A percentile compares a stretch with the other conserved stretches of the same genome.
Conservation (phyloP, 371 early-diverging fungal genomes). For the Syncephalastrum monosporum region DNA sequence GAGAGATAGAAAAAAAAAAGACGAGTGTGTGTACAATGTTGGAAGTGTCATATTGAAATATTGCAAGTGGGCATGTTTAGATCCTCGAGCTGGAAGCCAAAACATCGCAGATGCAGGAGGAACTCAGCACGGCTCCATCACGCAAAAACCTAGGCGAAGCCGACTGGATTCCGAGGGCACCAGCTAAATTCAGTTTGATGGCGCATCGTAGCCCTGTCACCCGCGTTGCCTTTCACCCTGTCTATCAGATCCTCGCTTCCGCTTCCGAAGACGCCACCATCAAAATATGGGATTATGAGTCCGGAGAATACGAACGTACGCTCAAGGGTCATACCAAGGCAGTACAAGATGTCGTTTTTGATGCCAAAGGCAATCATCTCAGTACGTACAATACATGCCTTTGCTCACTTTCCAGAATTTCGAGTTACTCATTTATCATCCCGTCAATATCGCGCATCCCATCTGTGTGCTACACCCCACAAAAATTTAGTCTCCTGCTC, state of each 20-base stretch:
- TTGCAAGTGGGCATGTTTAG: slow-evolving; percentile 30
- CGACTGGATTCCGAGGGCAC: slow-evolving; percentile 81
- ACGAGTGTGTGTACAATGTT: not conserved
- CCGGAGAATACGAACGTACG: slow-evolving; percentile 85
- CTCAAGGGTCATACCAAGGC: slow-evolving; percentile 92
- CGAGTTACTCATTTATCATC: not conserved
- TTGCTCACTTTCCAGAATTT: not conserved
- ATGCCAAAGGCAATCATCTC: slow-evolving; percentile 71
- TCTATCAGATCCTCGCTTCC: slow-evolving; percentile 75
- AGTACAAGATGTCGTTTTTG: slow-evolving; percentile 80
- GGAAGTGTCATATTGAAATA: slow-evolving; percentile 6
- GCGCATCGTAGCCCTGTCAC: slow-evolving; percentile 84
- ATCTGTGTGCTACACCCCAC: too few species aligned
- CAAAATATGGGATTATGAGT: slow-evolving; percentile 88
- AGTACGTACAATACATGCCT: slow-evolving; percentile 32
- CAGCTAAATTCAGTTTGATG: slow-evolving; percentile 63
- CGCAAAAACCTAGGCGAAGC: slow-evolving; percentile 56
- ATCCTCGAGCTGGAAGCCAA: slow-evolving; percentile 87
- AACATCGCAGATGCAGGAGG: slow-evolving; percentile 72
- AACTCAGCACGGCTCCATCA: slow-evolving; percentile 62
- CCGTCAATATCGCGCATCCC: not conserved
- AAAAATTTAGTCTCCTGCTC: slow-evolving; percentile 72
- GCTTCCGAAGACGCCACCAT: slow-evolving; percentile 89
- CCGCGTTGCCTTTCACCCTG: slow-evolving; percentile 85
- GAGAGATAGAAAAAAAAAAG: not conserved